Base-by-base conservation (phyloP, 768 basidiomycete genomes). In the Psilocybe azurescens region DNA sequence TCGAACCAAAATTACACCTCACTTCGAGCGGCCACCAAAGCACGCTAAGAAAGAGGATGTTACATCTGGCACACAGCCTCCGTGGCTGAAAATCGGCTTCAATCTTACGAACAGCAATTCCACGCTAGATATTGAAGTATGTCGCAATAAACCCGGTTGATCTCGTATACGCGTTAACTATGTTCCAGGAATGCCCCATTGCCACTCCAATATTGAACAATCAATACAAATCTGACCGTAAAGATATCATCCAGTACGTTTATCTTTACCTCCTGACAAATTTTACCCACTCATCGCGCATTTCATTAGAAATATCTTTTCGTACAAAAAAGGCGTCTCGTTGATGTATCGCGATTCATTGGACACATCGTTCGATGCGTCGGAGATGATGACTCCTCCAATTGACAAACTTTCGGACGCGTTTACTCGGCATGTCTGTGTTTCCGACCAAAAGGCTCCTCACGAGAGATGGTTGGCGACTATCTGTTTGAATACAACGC, bases 1-100 rank as follows among this genome's bases (percentile, higher is more conserved):
- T 73, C 87, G 97, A 33, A 99, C 97, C 1, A 99, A 99, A 77
- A 89, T 99, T 56, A 98, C 97, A 0, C 97, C 97, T 0, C 97
- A 99, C 73, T 99, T 99, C 63, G 93, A 95, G 24, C 84, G 88
- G 0, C 89, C 94, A 0, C 83, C 86, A 1, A 86, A 81, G 63
- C 71, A 66, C 14, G 69, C 69, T 0, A 72, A 69, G 58, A 72
- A 73, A 32, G 65, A 69, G 48, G 66, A 65, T 20, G 61, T 68
- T 8, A 66, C 70, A 56, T 52, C 70, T 7, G 67, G 63, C 1
- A 62, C 70, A 13, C 82, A 80, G 61, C 87, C 89, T 11, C 79
- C 84, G 48, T 93, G 93, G 86, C 74, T 95, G 24, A 86, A 88
- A 47, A 96, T 98, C 46, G 96, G 97, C 0, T 98, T 98, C 76